Evolutionary conservation across 2,329 filamentous ascomycete species (phyloP).

Genomic region (Ophioceras dolichostomum): DNA sequence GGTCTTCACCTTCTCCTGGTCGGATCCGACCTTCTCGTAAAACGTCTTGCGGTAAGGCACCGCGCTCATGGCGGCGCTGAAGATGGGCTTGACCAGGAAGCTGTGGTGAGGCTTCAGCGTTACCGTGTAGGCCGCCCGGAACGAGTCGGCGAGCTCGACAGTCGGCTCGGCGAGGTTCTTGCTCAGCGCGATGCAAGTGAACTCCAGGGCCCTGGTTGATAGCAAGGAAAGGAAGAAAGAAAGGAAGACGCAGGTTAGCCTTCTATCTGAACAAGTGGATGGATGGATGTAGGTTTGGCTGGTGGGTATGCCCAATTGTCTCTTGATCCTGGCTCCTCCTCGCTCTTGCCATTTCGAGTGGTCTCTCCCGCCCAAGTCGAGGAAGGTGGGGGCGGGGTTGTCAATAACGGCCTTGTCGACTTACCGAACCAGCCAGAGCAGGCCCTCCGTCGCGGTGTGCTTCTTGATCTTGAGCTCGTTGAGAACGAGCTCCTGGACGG

Average conservation of each 20-base stretch:
- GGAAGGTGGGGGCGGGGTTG: too few relatives aligned
- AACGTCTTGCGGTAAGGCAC: slow-evolving; percentile 92
- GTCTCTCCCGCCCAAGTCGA: too few relatives aligned
- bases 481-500: slow-evolving; percentile 69
- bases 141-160: slow-evolving; percentile 75
- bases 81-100: slow-evolving; percentile 83
- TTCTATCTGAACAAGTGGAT: not conserved
- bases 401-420: too few relatives aligned
- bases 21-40: slow-evolving; percentile 70
- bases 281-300: not conserved
- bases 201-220: slow-evolving; percentile 69
- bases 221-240: too few relatives aligned
- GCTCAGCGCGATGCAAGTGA: slow-evolving; percentile 75
- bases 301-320: too few relatives aligned
- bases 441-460: slow-evolving; percentile 76
- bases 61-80: slow-evolving; percentile 84
- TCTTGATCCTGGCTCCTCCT: too few relatives aligned
- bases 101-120: slow-evolving; percentile 90
- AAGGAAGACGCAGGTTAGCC: too few relatives aligned
- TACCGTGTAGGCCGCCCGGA: slow-evolving; percentile 70
- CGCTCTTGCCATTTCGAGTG: too few relatives aligned
- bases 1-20: slow-evolving; percentile 46
- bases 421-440: slow-evolving; percentile 83
- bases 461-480: slow-evolving; percentile 88
- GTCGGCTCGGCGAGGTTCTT: slow-evolving; percentile 56